Evolutionary conservation across 192 early-diverging fungal genomes (phyloP), one percentile per base, ranked within the genome.

Genomic region (Pilobolus umbonatus): DNA sequence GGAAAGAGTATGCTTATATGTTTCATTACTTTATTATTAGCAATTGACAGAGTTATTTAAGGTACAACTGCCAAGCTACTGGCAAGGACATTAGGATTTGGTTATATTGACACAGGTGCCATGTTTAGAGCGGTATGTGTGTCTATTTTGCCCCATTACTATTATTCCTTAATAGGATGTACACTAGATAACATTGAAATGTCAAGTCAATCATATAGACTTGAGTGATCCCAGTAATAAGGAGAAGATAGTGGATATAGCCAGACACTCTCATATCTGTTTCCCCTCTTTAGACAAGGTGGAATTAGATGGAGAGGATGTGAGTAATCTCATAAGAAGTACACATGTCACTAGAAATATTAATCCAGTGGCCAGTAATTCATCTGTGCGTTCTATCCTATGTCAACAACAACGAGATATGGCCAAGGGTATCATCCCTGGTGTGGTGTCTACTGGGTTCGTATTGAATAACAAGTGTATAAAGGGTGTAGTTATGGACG

Each of bases 1-100:
- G 90, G 90, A 35, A 92, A 92, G 74, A 89, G 85, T 80, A 85
- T n/a, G n/a, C n/a, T n/a, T n/a, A n/a, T n/a, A n/a, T n/a, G n/a
- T n/a, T n/a, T n/a, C n/a, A 17, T 43, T 17, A 43, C 40, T 17
- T 43, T 9, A 17, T 43, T 43, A 5, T 19, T 19, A 17, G n/a
- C n/a, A n/a, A n/a, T n/a, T n/a, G n/a, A n/a, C n/a, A n/a, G n/a
- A n/a, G 10, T 44, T 12, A 28, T 8, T 25, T 19, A 21, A 81
- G 82, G 82, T 42, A 80, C 80, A 32, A 91, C 89, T 17, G 87
- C 89, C 4, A 80, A 80, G 60, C 68, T 76, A n/a, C 75, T 89
- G 1, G 88, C 88, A 3, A 74, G 72, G 19, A 65, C 66, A 40
- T 75, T 92, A 2, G 80, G 79, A 4, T 87, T 89, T 34, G 73